Evolutionary conservation across 352 stramenopile species (phyloP), one percentile per base, ranked within the genome.

Genomic region (Thraustochytrium sp.): DNA sequence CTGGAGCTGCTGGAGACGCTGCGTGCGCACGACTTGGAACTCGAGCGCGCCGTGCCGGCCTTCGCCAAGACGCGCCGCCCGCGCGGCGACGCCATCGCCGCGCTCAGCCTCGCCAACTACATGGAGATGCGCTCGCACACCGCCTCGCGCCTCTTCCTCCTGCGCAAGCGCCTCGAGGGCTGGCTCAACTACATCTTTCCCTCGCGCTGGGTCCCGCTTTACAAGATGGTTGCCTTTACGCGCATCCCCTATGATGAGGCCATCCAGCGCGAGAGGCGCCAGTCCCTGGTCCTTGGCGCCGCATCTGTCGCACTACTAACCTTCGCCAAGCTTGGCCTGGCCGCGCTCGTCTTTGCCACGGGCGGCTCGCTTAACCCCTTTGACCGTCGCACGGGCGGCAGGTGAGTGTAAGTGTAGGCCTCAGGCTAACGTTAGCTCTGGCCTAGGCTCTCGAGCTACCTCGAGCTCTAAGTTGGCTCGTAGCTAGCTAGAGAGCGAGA

Each of bases 151-250:
- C 36, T 83, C 23, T 89, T 89, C 44, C 59, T 89, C 3, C 16
- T 88, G 16, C 42, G 49, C 21, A 88, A 89, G 73, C 9, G 42
- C 3, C 26, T 89, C 3, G 83, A 89, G 53, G 65, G 37, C 29
- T 21, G 26, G 37, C 51, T 88, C 38, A 34, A 76, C n/a, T 8
- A 16, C 3, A 21, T 86, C 11, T 76, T 87, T 23, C 86, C 84
- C 0, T 26, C 13, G 5, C 42, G 11, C n/a, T 89, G 85, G 68
- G 84, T 86, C 21, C 86, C 86, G 2, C 64, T 88, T 2, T 89
- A 89, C 72, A 77, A 73, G 40, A 89, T 89, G 86, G 86, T 89
- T 2, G 64, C 86, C 40, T 89, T 88, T 51, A 82, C 85, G 23
- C 64, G 85, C 9, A 83, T 86, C 21, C 85, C 85, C 16, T 88